A percentile compares a stretch with the other conserved stretches of the same genome.
These are phyloP conservation scores for Suillus occidentalis DNA, from an alignment of 768 basidiomycete genomes.

Conservation along the genomic window DNA sequence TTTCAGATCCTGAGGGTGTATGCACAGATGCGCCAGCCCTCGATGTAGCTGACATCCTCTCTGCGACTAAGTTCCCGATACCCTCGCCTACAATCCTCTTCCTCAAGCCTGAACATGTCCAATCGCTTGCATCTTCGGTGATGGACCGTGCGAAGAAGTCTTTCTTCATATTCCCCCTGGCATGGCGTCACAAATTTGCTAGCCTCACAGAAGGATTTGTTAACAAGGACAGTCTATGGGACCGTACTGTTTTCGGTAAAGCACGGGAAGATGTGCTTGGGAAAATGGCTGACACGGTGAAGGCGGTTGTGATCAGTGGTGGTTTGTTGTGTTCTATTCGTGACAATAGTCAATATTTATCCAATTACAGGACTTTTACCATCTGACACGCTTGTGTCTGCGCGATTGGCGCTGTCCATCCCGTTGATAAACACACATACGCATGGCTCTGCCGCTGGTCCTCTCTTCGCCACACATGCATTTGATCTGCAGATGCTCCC, in stretches of 20 bases:
- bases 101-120: constrained; percentile 62
- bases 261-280: constrained; percentile 64
- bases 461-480: constrained; percentile 79
- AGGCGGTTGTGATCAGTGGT: constrained; percentile 71
- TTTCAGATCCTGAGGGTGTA: neutral
- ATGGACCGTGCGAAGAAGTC: constrained; percentile 53
- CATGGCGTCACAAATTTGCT: constrained; percentile 76
- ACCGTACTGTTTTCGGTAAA: constrained; percentile 70
- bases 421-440: constrained; percentile 67
- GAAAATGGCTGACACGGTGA: constrained; percentile 57
- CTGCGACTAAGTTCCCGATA: constrained; percentile 50
- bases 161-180: constrained; percentile 57
- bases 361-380: constrained; percentile 46
- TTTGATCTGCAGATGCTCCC: constrained; percentile 82
- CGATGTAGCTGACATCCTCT: constrained; percentile 49
- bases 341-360: neutral
- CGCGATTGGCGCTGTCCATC: constrained; percentile 74
- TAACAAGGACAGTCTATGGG: constrained; percentile 82
- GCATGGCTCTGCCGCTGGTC: constrained; percentile 68
- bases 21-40: constrained; percentile 11
- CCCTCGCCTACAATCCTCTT: constrained; percentile 83
- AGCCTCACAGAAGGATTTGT: constrained; percentile 71
- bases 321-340: constrained; percentile 44
- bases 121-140: constrained; percentile 53
- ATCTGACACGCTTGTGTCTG: constrained; percentile 51